A percentile compares a stretch with the other conserved stretches of the same genome.
phyloP scores from a whole-genome alignment of 805 yeast species.

The Debaryomyces hansenii region DNA sequence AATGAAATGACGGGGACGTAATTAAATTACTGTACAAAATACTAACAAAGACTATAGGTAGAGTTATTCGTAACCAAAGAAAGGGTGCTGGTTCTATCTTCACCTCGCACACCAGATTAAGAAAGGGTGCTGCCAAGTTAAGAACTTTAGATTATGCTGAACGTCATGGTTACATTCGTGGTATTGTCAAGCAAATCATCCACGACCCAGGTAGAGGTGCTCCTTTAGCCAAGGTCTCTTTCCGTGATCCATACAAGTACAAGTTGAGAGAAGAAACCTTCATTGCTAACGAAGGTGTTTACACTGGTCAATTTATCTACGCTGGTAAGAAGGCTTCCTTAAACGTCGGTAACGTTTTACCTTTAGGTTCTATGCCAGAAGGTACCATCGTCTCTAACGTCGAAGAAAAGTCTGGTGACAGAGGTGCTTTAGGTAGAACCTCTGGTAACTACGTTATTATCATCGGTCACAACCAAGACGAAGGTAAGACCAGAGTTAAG shows the following conservation, averaged over 20 bases:
- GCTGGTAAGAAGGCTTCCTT: conserved; percentile 98
- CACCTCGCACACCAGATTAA: conserved; percentile 99
- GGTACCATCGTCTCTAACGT: conserved; percentile 99
- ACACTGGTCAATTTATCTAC: conserved; percentile 99
- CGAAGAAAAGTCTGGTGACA: conserved; percentile 98
- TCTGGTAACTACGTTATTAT: conserved; percentile 99
- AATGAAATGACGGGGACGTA: background rate
- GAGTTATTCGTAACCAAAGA: conserved; percentile 99
- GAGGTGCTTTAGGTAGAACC: conserved; percentile 99
- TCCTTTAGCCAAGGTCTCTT: conserved; percentile 97
- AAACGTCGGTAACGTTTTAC: conserved; percentile 95
- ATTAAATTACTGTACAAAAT: background rate
- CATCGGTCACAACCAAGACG: conserved; percentile 99
- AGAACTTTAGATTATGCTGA: conserved; percentile 99
- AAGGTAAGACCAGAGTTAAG: conserved; percentile 98
- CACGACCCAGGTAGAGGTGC: conserved; percentile 99
- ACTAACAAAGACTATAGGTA: conserved; percentile 54
- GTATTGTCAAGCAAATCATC: conserved; percentile 96
- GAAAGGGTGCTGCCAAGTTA: conserved; percentile 99
- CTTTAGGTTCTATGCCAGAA: conserved; percentile 96
- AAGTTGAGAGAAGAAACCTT: conserved; percentile 97
- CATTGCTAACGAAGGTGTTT: conserved; percentile 99
- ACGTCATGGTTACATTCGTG: conserved; percentile 99
- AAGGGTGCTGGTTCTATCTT: conserved; percentile 99
- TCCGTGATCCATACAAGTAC: conserved; percentile 99